These are phyloP conservation scores for Sporothrix variecibatus DNA, from an alignment of 2,329 filamentous ascomycete genomes.

Conservation along the genomic window DNA sequence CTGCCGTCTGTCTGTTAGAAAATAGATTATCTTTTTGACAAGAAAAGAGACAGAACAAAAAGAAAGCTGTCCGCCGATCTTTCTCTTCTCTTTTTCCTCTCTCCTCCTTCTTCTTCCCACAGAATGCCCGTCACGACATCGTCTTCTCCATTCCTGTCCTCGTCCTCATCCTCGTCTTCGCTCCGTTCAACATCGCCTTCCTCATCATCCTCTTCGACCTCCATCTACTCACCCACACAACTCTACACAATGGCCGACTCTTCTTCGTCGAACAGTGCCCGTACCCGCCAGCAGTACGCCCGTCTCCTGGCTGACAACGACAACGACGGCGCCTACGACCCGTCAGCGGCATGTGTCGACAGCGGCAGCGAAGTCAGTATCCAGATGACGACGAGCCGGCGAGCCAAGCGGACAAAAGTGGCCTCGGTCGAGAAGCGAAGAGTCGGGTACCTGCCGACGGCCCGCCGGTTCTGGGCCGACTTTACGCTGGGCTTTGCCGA, in stretches of 20 bases:
- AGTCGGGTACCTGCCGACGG: constrained; percentile 30
- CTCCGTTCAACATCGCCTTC: not conserved
- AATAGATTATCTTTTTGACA: not conserved
- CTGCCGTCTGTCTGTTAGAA: not conserved
- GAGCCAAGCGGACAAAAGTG: not conserved
- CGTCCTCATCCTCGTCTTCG: not conserved
- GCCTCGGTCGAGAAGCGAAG: not conserved
- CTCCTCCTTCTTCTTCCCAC: not conserved
- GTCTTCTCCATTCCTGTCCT: not conserved
- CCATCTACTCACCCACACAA: not conserved
- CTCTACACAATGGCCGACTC: not conserved
- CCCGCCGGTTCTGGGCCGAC: constrained; percentile 56
- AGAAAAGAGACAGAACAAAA: not conserved
- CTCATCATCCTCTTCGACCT: not conserved
- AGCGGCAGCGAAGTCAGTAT: constrained; percentile 24
- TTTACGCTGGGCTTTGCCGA: constrained; percentile 74
- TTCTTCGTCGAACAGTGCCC: not conserved
- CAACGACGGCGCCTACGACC: constrained; percentile 7
- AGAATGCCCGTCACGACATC: not conserved
- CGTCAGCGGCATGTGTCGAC: not conserved
- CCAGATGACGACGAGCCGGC: not conserved
- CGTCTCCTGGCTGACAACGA: constrained; percentile 12
- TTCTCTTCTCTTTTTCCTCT: not conserved
- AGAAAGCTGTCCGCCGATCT: not conserved
- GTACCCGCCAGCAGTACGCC: constrained; percentile 11